Evolutionary conservation across 192 early-diverging fungal genomes (phyloP).

Genomic region (Mortierella antarctica): DNA sequence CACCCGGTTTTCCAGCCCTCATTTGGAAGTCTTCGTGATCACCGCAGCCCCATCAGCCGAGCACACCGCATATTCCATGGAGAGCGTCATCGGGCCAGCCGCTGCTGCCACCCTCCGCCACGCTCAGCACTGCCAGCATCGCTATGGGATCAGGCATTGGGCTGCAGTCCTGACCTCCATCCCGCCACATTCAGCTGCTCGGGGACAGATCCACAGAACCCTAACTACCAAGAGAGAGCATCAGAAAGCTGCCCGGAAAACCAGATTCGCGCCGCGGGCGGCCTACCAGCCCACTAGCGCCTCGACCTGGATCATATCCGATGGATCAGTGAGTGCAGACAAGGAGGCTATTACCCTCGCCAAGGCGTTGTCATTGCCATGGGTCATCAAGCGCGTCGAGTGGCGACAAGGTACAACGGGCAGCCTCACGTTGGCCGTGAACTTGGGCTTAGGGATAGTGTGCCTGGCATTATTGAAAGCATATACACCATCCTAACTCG

Average conservation of each 20-base stretch:
- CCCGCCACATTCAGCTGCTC: conserved; percentile 1
- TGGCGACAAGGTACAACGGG: conserved; percentile 36
- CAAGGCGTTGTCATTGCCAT: conserved; percentile 29
- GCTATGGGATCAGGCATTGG: conserved; percentile 26
- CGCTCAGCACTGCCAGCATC: background rate
- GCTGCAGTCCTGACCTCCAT: conserved; percentile 18
- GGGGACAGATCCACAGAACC: background rate
- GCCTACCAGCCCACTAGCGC: conserved; percentile 23
- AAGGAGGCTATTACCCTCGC: conserved; percentile 41
- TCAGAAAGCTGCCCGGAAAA: conserved; percentile 4
- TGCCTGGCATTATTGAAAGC: too few species aligned
- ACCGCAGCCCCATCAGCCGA: background rate
- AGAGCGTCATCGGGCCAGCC: conserved; percentile 1
- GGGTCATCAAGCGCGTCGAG: conserved; percentile 42
- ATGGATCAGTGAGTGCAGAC: conserved; percentile 41
- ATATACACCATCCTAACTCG: too few species aligned
- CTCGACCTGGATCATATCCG: conserved; percentile 44
- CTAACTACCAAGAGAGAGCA: conserved; percentile 11
- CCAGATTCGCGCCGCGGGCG: conserved; percentile 5
- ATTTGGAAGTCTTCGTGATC: too few species aligned
- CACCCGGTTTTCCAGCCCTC: too few species aligned
- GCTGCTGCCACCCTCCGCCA: background rate
- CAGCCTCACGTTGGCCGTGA: background rate
- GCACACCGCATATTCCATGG: background rate
- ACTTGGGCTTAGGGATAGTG: too few species aligned